Evolutionary conservation across 306 rosid genomes (phyloP).

Genomic region (Quercus cerris): DNA sequence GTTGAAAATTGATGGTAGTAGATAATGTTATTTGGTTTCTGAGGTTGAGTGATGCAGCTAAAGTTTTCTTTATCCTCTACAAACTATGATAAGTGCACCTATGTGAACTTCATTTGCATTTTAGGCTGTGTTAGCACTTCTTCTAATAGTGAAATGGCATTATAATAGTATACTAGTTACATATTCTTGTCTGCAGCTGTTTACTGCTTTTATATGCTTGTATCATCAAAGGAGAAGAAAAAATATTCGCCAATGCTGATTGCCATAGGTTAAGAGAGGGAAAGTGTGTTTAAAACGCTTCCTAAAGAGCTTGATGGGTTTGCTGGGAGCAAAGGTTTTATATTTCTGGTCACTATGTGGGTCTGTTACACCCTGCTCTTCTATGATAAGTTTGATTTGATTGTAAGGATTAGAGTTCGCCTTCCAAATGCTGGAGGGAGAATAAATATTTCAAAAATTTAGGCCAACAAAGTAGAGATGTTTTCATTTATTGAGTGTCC

Average conservation of each 20-base stretch:
- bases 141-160: not conserved
- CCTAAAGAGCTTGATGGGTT: too few species aligned
- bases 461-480: not conserved
- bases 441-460: not conserved
- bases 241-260: too few species aligned
- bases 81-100: not conserved
- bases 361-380: not conserved
- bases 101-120: not conserved
- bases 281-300: too few species aligned
- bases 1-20: constrained; percentile 24
- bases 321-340: too few species aligned
- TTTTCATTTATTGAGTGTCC: too few species aligned
- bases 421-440: not conserved
- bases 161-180: not conserved
- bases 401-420: not conserved
- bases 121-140: not conserved
- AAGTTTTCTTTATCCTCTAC: not conserved
- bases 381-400: not conserved
- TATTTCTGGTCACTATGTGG: too few species aligned
- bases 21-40: constrained; percentile 3
- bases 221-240: too few species aligned
- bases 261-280: too few species aligned
- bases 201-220: too few species aligned
- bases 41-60: not conserved
- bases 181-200: too few species aligned